phyloP scores from a whole-genome alignment of 352 stramenopile species.

The Plasmopara viticola region DNA sequence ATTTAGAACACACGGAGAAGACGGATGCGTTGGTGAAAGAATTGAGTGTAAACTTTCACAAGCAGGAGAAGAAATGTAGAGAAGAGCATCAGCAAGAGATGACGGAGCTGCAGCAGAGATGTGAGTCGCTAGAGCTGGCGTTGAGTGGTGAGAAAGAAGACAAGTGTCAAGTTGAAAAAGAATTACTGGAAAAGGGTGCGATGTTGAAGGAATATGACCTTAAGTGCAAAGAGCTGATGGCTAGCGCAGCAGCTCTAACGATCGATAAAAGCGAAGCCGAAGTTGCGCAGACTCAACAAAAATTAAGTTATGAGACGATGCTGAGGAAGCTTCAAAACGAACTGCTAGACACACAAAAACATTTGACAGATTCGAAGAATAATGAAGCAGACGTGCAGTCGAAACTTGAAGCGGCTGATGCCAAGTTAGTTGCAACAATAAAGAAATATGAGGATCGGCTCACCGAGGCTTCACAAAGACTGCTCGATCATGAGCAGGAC shows the following conservation, averaged over 20 bases:
- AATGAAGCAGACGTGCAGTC: conserved; percentile 3
- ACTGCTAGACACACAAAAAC: conserved; percentile 2
- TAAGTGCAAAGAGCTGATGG: conserved; percentile 7
- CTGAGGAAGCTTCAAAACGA: neutral
- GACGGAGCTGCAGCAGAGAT: conserved; percentile 10
- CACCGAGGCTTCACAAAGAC: conserved; percentile 1
- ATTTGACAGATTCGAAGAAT: conserved; percentile 5
- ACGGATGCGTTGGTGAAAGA: conserved; percentile 3
- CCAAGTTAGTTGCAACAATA: conserved; percentile 1
- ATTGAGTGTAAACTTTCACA: conserved; percentile 1
- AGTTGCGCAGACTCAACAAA: neutral
- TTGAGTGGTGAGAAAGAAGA: conserved; percentile 11
- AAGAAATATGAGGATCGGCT: conserved; percentile 4
- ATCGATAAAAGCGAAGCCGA: conserved; percentile 1
- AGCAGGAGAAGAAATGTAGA: conserved; percentile 1
- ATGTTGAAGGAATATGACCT: conserved; percentile 9
- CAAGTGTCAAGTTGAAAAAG: neutral
- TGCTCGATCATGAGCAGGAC: conserved; percentile 7
- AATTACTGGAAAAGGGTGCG: neutral
- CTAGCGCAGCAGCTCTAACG: conserved; percentile 5
- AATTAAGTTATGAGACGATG: neutral
- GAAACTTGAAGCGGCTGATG: conserved; percentile 6
- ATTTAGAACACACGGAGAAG: conserved; percentile 8
- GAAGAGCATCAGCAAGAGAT: conserved; percentile 6
- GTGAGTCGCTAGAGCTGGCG: conserved; percentile 7